Conservation (phyloP, 352 stramenopile species). For the Globisporangium sylvaticum region DNA sequence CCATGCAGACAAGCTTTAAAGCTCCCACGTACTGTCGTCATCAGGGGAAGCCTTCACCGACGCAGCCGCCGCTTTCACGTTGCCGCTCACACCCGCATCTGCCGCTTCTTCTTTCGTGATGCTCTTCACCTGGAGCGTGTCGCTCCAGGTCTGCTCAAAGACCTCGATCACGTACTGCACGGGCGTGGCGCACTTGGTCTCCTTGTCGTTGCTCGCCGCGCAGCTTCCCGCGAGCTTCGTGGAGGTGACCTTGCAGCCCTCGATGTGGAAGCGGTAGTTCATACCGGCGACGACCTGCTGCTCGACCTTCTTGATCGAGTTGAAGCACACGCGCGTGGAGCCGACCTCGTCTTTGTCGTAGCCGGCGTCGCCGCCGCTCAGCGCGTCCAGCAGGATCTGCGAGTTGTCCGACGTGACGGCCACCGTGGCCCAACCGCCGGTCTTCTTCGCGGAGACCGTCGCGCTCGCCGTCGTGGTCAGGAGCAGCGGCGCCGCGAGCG, state of each 20-base stretch:
- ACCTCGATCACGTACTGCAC: slow-evolving; percentile 45
- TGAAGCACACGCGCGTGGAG: slow-evolving; percentile 40
- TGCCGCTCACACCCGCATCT: background rate
- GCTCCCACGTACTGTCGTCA: slow-evolving; percentile 18
- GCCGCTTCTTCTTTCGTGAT: slow-evolving; percentile 20
- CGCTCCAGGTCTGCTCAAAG: slow-evolving; percentile 61
- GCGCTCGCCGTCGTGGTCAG: background rate
- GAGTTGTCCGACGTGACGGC: background rate
- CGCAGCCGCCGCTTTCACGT: background rate
- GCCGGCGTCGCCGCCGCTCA: slow-evolving; percentile 10
- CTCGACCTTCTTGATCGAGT: slow-evolving; percentile 21
- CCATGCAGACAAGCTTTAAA: background rate
- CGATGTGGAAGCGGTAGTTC: slow-evolving; percentile 72
- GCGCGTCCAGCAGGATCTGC: slow-evolving; percentile 10
- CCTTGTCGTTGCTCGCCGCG: slow-evolving; percentile 3
- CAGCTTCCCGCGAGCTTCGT: slow-evolving; percentile 43
- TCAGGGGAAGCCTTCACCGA: slow-evolving; percentile 3
- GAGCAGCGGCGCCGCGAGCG: background rate
- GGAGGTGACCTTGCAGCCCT: slow-evolving; percentile 39
- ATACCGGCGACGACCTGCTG: slow-evolving; percentile 64
- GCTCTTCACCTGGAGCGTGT: slow-evolving; percentile 56
- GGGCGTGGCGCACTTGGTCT: slow-evolving; percentile 23
- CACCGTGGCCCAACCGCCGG: slow-evolving; percentile 1
- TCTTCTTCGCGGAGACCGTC: background rate
- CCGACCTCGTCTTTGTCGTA: slow-evolving; percentile 23